Evolutionary conservation across 2,329 filamentous ascomycete species (phyloP), one percentile per base, ranked within the genome.

Genomic region (Chlorencoelia australis): DNA sequence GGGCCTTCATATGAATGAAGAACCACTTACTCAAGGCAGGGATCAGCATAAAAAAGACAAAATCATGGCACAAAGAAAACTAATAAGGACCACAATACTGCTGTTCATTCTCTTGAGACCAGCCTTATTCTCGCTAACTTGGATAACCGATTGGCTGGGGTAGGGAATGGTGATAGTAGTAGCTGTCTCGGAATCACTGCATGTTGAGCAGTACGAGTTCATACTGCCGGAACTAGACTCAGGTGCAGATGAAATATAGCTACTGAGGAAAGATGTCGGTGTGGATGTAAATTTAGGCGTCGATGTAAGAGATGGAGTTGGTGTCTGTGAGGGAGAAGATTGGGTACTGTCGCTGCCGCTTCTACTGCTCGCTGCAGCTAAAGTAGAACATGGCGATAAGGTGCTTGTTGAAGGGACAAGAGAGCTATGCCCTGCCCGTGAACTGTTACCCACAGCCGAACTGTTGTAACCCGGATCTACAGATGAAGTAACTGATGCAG

Each of bases 1-100:
- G n/a, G n/a, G n/a, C n/a, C 30, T 20, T 11, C 16, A 4, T 20
- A 11, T 19, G 21, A 16, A 21, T 28, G 19, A 31, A 26, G 30
- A 37, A 37, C 13, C 18, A 32, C 29, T 37, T 33, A 26, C 35
- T 39, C 27, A 44, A 33, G 35, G 42, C 33, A 35, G 42, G 33
- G 37, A 29, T 37, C 39, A 46, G 29, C 35, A 46, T 46, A 46
- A 46, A 46, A 46, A 46, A 44, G 42, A 19, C 34, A 40, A 13
- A 13, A 44, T 21, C 9, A 10, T 22, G 5, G 44, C 35, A 28
- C 39, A 46, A 2, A 33, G 22, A 26, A 40, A 36, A 37, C 41
- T 42, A 24, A 46, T 26, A 6, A 39, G 13, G 8, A 46, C 20
- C 7, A 46, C 42, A 21, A 39, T 25, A 3, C 31, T 15, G 19